phyloP scores from a whole-genome alignment of 1,284 basidiomycete genomes.

The Coniferiporia weirii region DNA sequence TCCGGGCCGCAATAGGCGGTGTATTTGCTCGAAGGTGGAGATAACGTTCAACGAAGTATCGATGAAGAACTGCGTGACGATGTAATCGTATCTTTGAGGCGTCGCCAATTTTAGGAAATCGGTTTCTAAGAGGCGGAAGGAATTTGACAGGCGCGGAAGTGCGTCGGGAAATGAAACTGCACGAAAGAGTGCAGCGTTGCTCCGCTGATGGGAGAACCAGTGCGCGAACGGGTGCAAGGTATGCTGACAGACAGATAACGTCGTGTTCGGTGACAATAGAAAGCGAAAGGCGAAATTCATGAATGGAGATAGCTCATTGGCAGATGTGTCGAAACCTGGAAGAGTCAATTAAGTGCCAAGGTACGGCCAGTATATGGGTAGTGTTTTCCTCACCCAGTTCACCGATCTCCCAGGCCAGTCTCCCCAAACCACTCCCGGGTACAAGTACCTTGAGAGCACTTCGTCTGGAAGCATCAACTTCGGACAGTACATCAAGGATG shows the following conservation, averaged over 20 bases:
- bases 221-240: constrained; percentile 52
- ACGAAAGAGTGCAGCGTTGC: constrained; percentile 46
- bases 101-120: constrained; percentile 46
- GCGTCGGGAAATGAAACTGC: constrained; percentile 51
- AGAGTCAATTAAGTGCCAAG: neutral
- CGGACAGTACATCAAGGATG: constrained; percentile 44
- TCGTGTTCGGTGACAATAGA: constrained; percentile 44
- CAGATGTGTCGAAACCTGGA: constrained; percentile 48
- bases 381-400: constrained; percentile 38
- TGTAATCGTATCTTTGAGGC: constrained; percentile 41
- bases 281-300: constrained; percentile 58
- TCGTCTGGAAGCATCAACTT: constrained; percentile 25
- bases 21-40: constrained; percentile 47
- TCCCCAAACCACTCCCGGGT: constrained; percentile 57
- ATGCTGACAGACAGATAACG: constrained; percentile 40
- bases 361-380: neutral
- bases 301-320: constrained; percentile 57
- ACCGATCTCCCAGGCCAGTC: constrained; percentile 63
- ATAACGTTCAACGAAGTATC: constrained; percentile 60
- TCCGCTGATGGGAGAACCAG: constrained; percentile 64
- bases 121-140: constrained; percentile 40
- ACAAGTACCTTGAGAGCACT: constrained; percentile 43
- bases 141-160: constrained; percentile 40
- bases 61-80: constrained; percentile 67
- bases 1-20: constrained; percentile 47